Evolutionary conservation across 495 filamentous ascomycete genomes (phyloP).

Genomic region (Opeltia flavorubescens): DNA sequence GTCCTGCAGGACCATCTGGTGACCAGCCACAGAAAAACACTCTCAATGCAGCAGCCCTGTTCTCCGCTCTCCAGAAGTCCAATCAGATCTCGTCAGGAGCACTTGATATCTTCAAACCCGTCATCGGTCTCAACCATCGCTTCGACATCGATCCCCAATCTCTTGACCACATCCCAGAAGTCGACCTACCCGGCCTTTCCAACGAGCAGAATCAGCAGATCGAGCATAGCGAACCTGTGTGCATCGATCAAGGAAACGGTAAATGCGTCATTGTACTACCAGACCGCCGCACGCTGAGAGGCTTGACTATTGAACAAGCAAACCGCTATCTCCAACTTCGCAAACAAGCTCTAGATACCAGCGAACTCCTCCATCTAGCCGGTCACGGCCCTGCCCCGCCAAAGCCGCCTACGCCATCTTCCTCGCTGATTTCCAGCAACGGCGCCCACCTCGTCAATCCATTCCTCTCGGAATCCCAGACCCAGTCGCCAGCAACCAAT

Average conservation of each 20-base stretch:
- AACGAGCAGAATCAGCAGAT: constrained; percentile 6
- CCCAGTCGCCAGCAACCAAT: background rate
- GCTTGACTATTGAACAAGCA: constrained; percentile 63
- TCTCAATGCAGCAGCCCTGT: constrained; percentile 26
- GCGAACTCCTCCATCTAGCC: background rate
- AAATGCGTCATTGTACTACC: constrained; percentile 37
- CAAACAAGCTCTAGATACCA: constrained; percentile 22
- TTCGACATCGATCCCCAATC: constrained; percentile 34
- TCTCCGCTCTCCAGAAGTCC: constrained; percentile 36
- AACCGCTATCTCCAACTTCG: constrained; percentile 64
- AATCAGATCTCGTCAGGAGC: constrained; percentile 32
- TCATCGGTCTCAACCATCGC: constrained; percentile 33
- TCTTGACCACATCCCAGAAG: constrained; percentile 20
- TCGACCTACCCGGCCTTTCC: constrained; percentile 23
- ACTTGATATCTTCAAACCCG: constrained; percentile 41
- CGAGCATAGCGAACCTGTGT: constrained; percentile 27
- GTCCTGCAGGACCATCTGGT: constrained; percentile 16
- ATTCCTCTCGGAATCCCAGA: background rate
- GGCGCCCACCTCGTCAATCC: background rate
- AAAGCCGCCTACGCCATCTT: background rate
- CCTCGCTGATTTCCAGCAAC: background rate
- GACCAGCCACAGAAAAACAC: constrained; percentile 18
- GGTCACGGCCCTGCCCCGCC: background rate
- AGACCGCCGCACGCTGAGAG: constrained; percentile 61
- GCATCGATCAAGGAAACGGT: constrained; percentile 20